Conservation (phyloP, 1,284 basidiomycete species). For the Sporisorium iseilematis-ciliati region DNA sequence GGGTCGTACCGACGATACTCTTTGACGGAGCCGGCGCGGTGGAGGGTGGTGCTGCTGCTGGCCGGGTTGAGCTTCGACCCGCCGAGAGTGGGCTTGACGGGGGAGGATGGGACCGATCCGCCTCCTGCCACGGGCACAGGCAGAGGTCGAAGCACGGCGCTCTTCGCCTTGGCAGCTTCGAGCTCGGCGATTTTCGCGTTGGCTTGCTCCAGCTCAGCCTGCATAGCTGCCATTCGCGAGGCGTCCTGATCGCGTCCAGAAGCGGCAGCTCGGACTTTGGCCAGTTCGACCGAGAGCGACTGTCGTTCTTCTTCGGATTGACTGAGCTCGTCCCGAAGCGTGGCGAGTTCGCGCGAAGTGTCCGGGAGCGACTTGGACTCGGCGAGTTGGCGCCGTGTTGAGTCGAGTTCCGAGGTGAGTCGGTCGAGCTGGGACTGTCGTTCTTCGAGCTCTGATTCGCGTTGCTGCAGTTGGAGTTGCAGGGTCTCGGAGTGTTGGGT, state of each 20-base stretch:
- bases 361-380: background rate
- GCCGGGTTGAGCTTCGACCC: slow-evolving; percentile 25
- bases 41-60: slow-evolving; percentile 2
- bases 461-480: slow-evolving; percentile 17
- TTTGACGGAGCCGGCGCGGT: slow-evolving; percentile 56
- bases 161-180: slow-evolving; percentile 23
- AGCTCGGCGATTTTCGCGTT: slow-evolving; percentile 28
- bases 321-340: slow-evolving; percentile 29
- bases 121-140: slow-evolving; percentile 20
- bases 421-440: slow-evolving; percentile 14
- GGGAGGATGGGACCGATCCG: slow-evolving; percentile 32
- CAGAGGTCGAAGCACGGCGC: slow-evolving; percentile 20
- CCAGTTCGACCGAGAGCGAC: slow-evolving; percentile 22
- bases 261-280: slow-evolving; percentile 26
- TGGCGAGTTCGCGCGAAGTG: slow-evolving; percentile 15
- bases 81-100: slow-evolving; percentile 17
- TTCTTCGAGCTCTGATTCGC: slow-evolving; percentile 30
- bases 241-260: slow-evolving; percentile 19
- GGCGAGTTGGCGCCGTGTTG: slow-evolving; percentile 19
- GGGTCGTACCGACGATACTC: slow-evolving; percentile 55
- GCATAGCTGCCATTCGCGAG: slow-evolving; percentile 7
- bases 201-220: slow-evolving; percentile 19
- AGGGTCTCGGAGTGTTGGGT: background rate
- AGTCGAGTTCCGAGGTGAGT: slow-evolving; percentile 18
- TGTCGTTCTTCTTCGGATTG: slow-evolving; percentile 37